These are phyloP conservation scores for Verbascum thapsus DNA, from an alignment of 257 asterid species.

Conservation along the genomic window DNA sequence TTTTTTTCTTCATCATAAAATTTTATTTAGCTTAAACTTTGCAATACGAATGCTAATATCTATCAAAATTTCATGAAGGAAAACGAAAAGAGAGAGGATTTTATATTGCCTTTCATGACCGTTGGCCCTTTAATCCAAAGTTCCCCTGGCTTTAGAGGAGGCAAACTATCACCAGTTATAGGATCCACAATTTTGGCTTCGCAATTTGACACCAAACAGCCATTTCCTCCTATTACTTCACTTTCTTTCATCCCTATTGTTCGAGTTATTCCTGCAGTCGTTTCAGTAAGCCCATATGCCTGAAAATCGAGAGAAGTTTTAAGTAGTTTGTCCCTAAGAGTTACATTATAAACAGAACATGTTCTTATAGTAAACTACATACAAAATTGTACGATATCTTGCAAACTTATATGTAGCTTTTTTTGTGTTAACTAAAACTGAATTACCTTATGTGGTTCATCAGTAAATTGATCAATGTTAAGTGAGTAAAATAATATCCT, in stretches of 20 bases:
- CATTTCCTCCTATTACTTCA: slow-evolving; percentile 31
- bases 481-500: too few relatives aligned
- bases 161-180: slow-evolving; percentile 33
- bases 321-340: neutral
- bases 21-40: neutral
- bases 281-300: slow-evolving; percentile 53
- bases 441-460: too few relatives aligned
- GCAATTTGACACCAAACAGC: slow-evolving; percentile 41
- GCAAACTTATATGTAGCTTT: too few relatives aligned
- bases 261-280: slow-evolving; percentile 42
- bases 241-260: slow-evolving; percentile 30
- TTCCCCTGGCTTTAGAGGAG: slow-evolving; percentile 40
- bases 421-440: too few relatives aligned
- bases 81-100: neutral
- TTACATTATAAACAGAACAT: neutral
- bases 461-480: too few relatives aligned
- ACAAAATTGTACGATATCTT: too few relatives aligned
- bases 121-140: slow-evolving; percentile 48
- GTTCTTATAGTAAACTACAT: neutral
- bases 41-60: neutral
- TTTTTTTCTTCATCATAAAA: neutral
- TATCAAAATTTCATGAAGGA: neutral
- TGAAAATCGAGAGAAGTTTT: slow-evolving; percentile 19
- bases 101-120: slow-evolving; percentile 44
- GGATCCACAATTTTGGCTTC: slow-evolving; percentile 48